Evolutionary conservation across 2,329 filamentous ascomycete genomes (phyloP).

Genomic region (Ophiobolus disseminans): DNA sequence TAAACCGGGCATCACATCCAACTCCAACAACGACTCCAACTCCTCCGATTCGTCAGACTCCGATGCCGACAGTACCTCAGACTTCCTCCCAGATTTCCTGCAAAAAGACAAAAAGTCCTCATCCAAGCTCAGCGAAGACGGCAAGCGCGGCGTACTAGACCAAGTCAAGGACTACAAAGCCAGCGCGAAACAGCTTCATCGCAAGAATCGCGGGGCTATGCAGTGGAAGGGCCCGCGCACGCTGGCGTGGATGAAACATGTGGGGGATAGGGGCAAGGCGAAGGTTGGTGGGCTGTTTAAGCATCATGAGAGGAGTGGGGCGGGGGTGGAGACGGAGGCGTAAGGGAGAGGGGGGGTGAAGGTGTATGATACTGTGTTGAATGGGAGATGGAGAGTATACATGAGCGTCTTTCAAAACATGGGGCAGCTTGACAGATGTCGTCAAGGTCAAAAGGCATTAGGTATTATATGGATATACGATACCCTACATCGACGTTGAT

Average conservation of each 20-base stretch:
- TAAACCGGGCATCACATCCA: neutral
- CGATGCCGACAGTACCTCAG: neutral
- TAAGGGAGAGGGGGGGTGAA: neutral
- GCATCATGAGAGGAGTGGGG: conserved; percentile 61
- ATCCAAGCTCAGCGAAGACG: conserved; percentile 36
- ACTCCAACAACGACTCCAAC: conserved; percentile 12
- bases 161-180: conserved; percentile 62
- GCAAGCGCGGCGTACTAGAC: conserved; percentile 57
- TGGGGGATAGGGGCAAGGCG: conserved; percentile 60
- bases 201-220: conserved; percentile 73
- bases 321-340: conserved; percentile 73
- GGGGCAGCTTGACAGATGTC: no score
- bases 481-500: no score
- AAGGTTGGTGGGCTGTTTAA: conserved; percentile 59
- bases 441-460: no score
- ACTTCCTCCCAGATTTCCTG: conserved; percentile 33
- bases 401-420: no score
- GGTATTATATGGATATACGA: no score
- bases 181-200: conserved; percentile 37
- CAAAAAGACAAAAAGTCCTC: conserved; percentile 30
- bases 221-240: conserved; percentile 70
- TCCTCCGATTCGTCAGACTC: conserved; percentile 7
- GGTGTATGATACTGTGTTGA: no score
- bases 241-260: conserved; percentile 66
- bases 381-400: no score